These are phyloP conservation scores for Colletotrichum cordylinicola DNA, from an alignment of 2,329 filamentous ascomycete species.

Conservation along the genomic window DNA sequence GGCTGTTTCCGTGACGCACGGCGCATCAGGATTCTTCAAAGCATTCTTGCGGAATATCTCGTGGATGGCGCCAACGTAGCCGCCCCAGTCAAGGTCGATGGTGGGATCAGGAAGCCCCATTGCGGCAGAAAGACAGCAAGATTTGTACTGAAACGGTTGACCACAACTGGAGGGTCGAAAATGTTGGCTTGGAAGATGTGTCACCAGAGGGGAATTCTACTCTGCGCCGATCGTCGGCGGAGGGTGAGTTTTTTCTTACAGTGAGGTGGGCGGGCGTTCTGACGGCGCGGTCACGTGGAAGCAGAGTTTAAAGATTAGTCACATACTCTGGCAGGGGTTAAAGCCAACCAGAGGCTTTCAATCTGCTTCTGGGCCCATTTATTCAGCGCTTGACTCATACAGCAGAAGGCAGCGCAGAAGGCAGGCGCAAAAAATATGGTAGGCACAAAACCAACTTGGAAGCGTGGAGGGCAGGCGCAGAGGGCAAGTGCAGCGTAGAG, in stretches of 20 bases:
- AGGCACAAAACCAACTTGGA: neutral
- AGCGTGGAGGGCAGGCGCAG: neutral
- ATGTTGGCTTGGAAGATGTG: neutral
- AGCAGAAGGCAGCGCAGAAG: neutral
- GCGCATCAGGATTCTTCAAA: constrained; percentile 65
- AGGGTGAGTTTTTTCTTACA: neutral
- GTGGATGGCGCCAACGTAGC: constrained; percentile 74
- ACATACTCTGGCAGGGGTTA: neutral
- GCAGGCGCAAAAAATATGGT: neutral
- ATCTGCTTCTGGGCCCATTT: neutral
- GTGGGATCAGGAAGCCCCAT: constrained; percentile 66
- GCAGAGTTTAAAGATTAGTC: neutral
- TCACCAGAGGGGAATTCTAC: neutral
- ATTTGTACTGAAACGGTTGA: neutral
- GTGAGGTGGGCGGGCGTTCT: neutral
- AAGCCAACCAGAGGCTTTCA: neutral
- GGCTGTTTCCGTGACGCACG: constrained; percentile 55
- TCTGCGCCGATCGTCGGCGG: neutral
- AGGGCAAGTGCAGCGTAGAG: neutral
- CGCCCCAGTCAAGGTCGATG: constrained; percentile 42
- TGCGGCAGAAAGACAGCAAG: neutral
- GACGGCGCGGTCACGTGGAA: neutral
- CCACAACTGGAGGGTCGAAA: neutral
- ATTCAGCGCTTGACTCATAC: neutral
- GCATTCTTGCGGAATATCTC: constrained; percentile 74